Base-by-base conservation (phyloP, 148 eudicot species). In the Tetragonia tetragonoides region DNA sequence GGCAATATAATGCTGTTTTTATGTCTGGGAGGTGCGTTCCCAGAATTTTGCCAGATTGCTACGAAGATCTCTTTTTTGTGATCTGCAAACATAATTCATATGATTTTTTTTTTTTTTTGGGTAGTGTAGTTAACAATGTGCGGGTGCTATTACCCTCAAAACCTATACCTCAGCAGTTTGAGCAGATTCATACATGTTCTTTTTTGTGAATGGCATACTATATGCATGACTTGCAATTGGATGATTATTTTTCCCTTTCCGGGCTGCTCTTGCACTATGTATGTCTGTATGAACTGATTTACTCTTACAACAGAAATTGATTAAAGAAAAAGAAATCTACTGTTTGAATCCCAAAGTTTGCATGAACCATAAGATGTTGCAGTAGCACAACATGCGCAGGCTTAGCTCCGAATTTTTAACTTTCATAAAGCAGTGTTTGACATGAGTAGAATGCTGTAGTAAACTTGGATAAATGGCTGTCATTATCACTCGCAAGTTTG, bases 1-100 rank as follows among this genome's bases (percentile, higher is more conserved):
- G 99, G 67, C 93, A 91, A 75, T 92, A 95, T 79, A 93, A 91
- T 86, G 97, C 99, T 41, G 97, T 95, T 82, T 95, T 95, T 78
- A 95, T 95, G 99, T 95, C 99, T 77, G 99, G 99, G 66, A 95
- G 99, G 99, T 95, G 82, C 57, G 49, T 49, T 54, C 53, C 1
- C 15, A 18, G 10, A 47, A 11, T 68, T 69, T 64, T 41, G n/a
- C n/a, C n/a, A n/a, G n/a, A n/a, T n/a, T n/a, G 39, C 10, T 38
- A 10, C 21, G 42, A 28, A 28, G 56, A 8, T 76, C 54, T 4
- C 10, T 61, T 11, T 34, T 49, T 23, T 47, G 54, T n/a, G 1
- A 10, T 6, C 38, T 38, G 17, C 62, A 17, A 5, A 17, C 23
- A 17, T 4, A 59, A 28, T 28, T 59, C 18, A 6, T 59, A 21